Evolutionary conservation across 495 filamentous ascomycete species (phyloP).

Genomic region (Penicillium silybi): DNA sequence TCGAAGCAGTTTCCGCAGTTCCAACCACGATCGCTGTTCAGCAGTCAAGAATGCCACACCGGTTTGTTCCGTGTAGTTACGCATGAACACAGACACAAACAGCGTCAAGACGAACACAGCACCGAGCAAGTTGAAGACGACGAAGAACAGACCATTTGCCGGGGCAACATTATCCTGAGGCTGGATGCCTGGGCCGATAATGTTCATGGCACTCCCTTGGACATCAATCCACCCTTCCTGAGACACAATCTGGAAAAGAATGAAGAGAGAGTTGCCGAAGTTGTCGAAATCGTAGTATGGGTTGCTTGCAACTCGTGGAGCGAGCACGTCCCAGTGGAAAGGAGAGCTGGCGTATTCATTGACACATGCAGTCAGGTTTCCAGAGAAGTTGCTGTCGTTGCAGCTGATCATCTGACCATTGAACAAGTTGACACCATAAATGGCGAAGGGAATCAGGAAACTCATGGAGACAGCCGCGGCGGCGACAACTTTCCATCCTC

Average conservation of each 20-base stretch:
- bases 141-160: conserved; percentile 89
- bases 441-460: conserved; percentile 91
- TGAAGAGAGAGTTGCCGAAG: conserved; percentile 87
- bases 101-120: conserved; percentile 97
- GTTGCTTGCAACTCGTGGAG: conserved; percentile 75
- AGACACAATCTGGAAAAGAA: conserved; percentile 98
- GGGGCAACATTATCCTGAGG: conserved; percentile 63
- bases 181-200: conserved; percentile 72
- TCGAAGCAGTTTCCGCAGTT: conserved; percentile 85
- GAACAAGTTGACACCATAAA: conserved; percentile 92
- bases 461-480: conserved; percentile 90
- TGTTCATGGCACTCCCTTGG: conserved; percentile 75
- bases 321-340: conserved; percentile 76
- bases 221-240: conserved; percentile 97
- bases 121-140: conserved; percentile 93
- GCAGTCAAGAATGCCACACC: conserved; percentile 95
- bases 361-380: conserved; percentile 62
- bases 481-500: conserved; percentile 84
- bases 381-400: conserved; percentile 63
- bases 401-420: conserved; percentile 74
- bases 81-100: conserved; percentile 99
- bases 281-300: conserved; percentile 90
- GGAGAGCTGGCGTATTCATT: conserved; percentile 76
- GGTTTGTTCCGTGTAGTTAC: conserved; percentile 98
- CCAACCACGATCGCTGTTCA: conserved; percentile 95